Evolutionary conservation across 2,329 filamentous ascomycete genomes (phyloP), one percentile per base, ranked within the genome.

Genomic region (Phyllosticta citriasiana): DNA sequence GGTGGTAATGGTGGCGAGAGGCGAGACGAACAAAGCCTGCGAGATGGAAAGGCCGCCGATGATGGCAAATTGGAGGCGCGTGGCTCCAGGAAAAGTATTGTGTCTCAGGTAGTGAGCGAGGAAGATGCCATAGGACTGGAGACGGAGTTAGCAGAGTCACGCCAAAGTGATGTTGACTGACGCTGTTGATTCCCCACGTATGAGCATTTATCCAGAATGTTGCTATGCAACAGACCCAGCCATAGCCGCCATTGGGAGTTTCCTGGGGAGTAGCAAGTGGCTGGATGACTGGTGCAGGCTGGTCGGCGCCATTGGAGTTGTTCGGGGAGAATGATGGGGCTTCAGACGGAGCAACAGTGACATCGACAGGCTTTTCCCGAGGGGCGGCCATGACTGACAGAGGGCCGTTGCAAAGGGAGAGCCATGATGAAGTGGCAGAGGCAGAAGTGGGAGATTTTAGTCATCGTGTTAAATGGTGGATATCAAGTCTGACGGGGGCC

Each of bases 101-200:
- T 81, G 81, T 19, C 79, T 76, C 61, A 93, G 81, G 76, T 93
- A 94, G 67, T 91, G 82, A 16, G 90, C 86, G 14, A 93, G 83
- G 65, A 88, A 90, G 62, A 91, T 85, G 70, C 88, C 89, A 76
- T 82, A 88, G 1, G 82, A 80, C 61, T 82, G 84, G 24, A 57
- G 14, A 25, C 7, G 19, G 47, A 12, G 53, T 60, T 4, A 60
- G 58, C 25, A 10, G 12, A 14, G 25, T 10, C n/a, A 40, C 9
- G 4, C 6, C 8, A 12, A 9, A 14, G 9, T n/a, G 33, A 22
- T 14, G 19, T 60, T 64, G 61, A 27, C 72, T 70, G 3, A 69
- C 51, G 53, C 70, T 70, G 56, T 76, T 77, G 51, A 82, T 70
- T 47, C 76, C 77, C 78, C 78, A 80, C 4, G 77, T 80, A 66